These are phyloP conservation scores for Rhizoctonia solani DNA, from an alignment of 1,284 basidiomycete species.

Conservation along the genomic window DNA sequence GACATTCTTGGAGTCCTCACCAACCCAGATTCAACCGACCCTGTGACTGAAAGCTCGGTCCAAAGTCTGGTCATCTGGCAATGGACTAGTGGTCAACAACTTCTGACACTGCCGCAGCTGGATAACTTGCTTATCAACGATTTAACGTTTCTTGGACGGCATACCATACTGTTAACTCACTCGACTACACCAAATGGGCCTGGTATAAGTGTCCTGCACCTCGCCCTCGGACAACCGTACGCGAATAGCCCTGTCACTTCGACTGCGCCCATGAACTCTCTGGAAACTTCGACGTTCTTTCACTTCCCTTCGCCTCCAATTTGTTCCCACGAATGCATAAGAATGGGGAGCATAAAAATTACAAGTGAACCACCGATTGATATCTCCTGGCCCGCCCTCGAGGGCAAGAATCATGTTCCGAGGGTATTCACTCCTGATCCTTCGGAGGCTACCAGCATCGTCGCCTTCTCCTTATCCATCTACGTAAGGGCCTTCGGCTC, in stretches of 20 bases:
- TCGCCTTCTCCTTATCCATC: slow-evolving; percentile 16
- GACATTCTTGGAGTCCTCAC: slow-evolving; percentile 11
- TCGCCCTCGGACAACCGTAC: not conserved
- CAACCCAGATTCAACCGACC: not conserved
- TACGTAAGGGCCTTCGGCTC: not conserved
- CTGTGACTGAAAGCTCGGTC: not conserved
- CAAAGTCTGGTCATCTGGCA: slow-evolving; percentile 7
- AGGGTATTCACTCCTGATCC: slow-evolving; percentile 5
- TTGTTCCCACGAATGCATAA: not conserved
- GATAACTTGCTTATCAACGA: not conserved
- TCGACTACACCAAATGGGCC: slow-evolving; percentile 2
- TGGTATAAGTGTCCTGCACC: not conserved
- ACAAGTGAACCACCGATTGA: not conserved
- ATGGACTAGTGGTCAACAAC: slow-evolving; percentile 22
- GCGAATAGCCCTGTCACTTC: not conserved
- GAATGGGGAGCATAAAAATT: not conserved
- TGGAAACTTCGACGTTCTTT: not conserved
- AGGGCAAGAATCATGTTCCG: not conserved
- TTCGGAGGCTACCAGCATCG: not conserved
- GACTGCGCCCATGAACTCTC: not conserved
- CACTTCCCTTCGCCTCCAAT: not conserved
- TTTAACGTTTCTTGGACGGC: slow-evolving; percentile 9
- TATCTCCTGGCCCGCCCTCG: not conserved
- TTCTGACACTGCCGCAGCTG: not conserved
- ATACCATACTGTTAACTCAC: not conserved